Base-by-base conservation (phyloP, 108 stramenopile species). In the Conticribra weissflogii region DNA sequence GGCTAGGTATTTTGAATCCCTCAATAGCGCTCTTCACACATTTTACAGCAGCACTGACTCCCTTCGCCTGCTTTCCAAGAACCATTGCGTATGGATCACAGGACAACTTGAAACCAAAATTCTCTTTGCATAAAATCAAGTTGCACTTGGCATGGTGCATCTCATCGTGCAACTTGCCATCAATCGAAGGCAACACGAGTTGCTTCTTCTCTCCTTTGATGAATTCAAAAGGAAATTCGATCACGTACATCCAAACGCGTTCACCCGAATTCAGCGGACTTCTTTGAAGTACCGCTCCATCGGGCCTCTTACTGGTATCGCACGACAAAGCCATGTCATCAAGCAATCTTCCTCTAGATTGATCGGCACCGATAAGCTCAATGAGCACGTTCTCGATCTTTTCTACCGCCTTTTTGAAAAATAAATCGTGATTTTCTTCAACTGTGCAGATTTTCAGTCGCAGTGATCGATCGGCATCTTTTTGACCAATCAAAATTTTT, bases 321-420 rank as follows among this genome's bases (percentile, higher is more conserved):
- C 19, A 51, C 18, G 50, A 5, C 16, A 51, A 18, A 16, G 50
- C 50, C 50, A 51, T 51, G 18, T 51, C 50, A 51, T 51, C 12
- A 21, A 51, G 50, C 19, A 51, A 51, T 51, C 50, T 51, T 3
- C 50, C 50, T 4, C 50, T 17, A 51, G 50, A 51, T 16, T 51
- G 17, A 4, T 51, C 50, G 16, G 12, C 18, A 51, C 4, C 16
- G 16, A 51, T 21, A 14, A 45, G 44, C 19, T 16, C 50, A 51
- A 51, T 18, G 3, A 51, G 16, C 17, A 21, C 16, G 50, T 51
- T 16, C 19, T 51, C 50, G 16, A 51, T 3, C 50, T 18, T 51
- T 21, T 51, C 3, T 19, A 16, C 16, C 19, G 16, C 50, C 4
- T 17, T 51, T 16, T 51, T 51, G 4, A 21, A 3, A 4, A 19